Evolutionary conservation across 2,329 filamentous ascomycete genomes (phyloP), one percentile per base, ranked within the genome.

Genomic region (Aspergillus novoparasiticus): DNA sequence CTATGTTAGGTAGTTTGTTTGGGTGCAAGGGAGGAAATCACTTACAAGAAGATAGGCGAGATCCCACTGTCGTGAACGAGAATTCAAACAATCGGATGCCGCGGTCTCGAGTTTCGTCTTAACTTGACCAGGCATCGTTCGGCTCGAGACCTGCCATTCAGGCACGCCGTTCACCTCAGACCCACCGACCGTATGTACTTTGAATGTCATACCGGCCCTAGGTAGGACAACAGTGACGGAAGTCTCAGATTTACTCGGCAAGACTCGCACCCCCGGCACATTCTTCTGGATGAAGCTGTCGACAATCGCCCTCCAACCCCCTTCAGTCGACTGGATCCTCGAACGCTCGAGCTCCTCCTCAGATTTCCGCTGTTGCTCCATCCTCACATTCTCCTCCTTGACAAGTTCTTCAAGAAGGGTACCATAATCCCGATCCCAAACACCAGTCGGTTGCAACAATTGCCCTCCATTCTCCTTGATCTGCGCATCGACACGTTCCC

Each of bases 371-470:
- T 64, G 63, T 32, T 71, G 66, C n/a, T 75, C 71, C 54, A 71
- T 67, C 63, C 71, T 69, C 4, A 28, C 57, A 26, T 68, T 63
- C 48, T 80, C 74, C 21, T 73, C 68, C 30, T 71, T 66, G 30
- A 70, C 64, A 30, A 80, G 65, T 11, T 74, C 69, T 56, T 73
- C 70, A 3, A 78, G 66, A 16, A 81, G 64, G 4, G 65, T 64
- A 39, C 71, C 73, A 50, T 82, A 82, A 63, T 82, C 78, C 21
- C 71, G 66, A 39, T 77, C 74, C 80, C 80, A 82, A 43, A 77
- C 71, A 9, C 76, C 75, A 0, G 69, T 74, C 6, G 76, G 72
- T 64, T 78, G 77, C 34, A 79, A 66, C 48, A 77, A 68, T 6
- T 72, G 72, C 6, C 80, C 80, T 21, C 72, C 73, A 3, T 75